Evolutionary conservation across 441 rosid species (phyloP), one percentile per base, ranked within the genome.

Genomic region (Gossypium aridum): DNA sequence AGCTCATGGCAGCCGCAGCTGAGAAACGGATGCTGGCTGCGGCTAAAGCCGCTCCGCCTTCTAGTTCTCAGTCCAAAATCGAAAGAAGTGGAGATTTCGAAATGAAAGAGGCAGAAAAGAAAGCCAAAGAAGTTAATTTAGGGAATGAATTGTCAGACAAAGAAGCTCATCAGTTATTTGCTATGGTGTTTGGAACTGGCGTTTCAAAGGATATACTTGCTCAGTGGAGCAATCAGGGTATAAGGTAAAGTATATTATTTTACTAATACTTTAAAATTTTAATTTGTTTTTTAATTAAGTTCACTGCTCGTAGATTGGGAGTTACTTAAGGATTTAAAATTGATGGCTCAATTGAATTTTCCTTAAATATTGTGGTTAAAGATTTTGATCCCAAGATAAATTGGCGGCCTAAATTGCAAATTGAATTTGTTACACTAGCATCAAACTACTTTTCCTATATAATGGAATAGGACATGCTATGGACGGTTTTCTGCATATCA

Each of bases 201-300:
- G 96, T 92, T 51, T 89, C 98, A 0, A 94, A 82, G 81, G 90
- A 82, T 78, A 80, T 92, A 66, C 92, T 92, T 51, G 88, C 91
- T 20, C 99, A 91, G 83, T 95, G 98, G 99, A 89, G 88, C 84
- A 95, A 95, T 79, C 99, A 95, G 85, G 99, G 99, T 59, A 90
- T 95, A 64, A 91, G 97, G 99, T 95, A 86, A 45, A 53, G 8
- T 59, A 17, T 31, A 34, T 17, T 28, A 28, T 76, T 34, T 23
- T 55, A 26, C 47, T 53, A 28, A 2, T 61, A 61, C 39, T 16
- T 31, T n/a, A 31, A 63, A 45, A 26, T 61, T 25, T 61, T 25
- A 23, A 9, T 59, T 59, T 55, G 26, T 61, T 61, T 13, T 61
- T 25, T n/a, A 14, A 14, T 26, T 13, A 26, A 62, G 12, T 31